phyloP scores from a whole-genome alignment of 495 filamentous ascomycete species.

The Jackrogersella multiformis region DNA sequence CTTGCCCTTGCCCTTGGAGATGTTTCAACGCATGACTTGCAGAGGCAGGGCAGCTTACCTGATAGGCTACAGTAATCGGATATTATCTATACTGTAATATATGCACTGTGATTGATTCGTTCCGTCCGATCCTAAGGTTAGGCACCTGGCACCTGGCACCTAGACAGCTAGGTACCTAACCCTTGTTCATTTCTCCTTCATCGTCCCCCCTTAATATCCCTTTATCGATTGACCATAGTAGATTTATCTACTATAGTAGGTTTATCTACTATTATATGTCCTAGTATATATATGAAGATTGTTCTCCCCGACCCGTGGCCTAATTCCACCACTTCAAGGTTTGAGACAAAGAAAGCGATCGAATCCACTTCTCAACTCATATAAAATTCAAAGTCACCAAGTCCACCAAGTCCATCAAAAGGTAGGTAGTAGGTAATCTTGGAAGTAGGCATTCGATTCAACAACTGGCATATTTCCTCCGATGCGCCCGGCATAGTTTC shows the following conservation, averaged over 20 bases:
- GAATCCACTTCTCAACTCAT: neutral
- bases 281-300: conserved; percentile 7
- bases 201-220: conserved; percentile 14
- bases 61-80: conserved; percentile 31
- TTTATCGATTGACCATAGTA: conserved; percentile 2
- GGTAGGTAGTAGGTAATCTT: neutral
- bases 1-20: conserved; percentile 11
- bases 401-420: neutral
- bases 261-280: neutral
- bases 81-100: conserved; percentile 14
- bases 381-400: neutral
- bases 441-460: neutral
- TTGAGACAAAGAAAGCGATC: neutral
- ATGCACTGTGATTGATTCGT: conserved; percentile 24
- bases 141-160: no score
- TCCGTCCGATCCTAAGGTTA: neutral
- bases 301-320: neutral
- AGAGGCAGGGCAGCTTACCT: conserved; percentile 3
- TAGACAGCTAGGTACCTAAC: neutral
- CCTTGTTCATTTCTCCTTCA: conserved; percentile 14
- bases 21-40: conserved; percentile 41
- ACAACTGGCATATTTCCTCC: neutral
- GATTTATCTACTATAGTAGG: conserved; percentile 1
- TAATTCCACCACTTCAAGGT: neutral
- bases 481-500: neutral